Evolutionary conservation across 495 filamentous ascomycete genomes (phyloP).

Genomic region (Penicillium antarcticum): DNA sequence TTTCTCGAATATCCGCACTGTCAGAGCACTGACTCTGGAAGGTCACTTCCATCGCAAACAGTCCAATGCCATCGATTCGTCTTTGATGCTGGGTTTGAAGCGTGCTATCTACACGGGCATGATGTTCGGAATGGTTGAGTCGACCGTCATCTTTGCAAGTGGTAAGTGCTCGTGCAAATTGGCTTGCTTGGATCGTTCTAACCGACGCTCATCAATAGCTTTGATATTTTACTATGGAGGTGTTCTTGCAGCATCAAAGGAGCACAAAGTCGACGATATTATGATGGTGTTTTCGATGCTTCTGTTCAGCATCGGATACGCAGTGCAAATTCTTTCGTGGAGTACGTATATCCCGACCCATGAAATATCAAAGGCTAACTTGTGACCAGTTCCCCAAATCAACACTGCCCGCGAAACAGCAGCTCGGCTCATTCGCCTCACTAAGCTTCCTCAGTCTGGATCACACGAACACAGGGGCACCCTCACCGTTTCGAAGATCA

Average conservation of each 20-base stretch:
- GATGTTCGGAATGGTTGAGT: slow-evolving; percentile 74
- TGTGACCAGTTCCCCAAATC: slow-evolving; percentile 66
- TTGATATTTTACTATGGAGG: slow-evolving; percentile 84
- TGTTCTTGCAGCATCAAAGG: slow-evolving; percentile 47
- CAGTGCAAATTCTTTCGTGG: slow-evolving; percentile 62
- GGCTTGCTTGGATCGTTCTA: not conserved
- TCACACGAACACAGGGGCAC: slow-evolving; percentile 59
- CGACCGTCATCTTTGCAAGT: slow-evolving; percentile 65
- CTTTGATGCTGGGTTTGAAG: slow-evolving; percentile 28
- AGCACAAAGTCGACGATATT: slow-evolving; percentile 53
- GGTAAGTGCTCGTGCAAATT: slow-evolving; percentile 28
- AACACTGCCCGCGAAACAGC: slow-evolving; percentile 69
- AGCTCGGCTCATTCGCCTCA: slow-evolving; percentile 68
- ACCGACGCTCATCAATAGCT: slow-evolving; percentile 37
- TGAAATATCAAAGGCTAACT: slow-evolving; percentile 5
- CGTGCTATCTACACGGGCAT: slow-evolving; percentile 59
- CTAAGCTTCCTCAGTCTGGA: slow-evolving; percentile 47
- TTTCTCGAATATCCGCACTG: slow-evolving; percentile 77
- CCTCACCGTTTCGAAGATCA: slow-evolving; percentile 41
- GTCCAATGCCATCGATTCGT: slow-evolving; percentile 36
- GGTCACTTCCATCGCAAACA: slow-evolving; percentile 69
- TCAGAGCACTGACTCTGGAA: slow-evolving; percentile 76
- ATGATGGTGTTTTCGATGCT: slow-evolving; percentile 78
- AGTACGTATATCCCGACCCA: slow-evolving; percentile 31
- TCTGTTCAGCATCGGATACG: slow-evolving; percentile 74